Conservation (phyloP, 2,329 filamentous ascomycete species). For the Aphanocladium album region DNA sequence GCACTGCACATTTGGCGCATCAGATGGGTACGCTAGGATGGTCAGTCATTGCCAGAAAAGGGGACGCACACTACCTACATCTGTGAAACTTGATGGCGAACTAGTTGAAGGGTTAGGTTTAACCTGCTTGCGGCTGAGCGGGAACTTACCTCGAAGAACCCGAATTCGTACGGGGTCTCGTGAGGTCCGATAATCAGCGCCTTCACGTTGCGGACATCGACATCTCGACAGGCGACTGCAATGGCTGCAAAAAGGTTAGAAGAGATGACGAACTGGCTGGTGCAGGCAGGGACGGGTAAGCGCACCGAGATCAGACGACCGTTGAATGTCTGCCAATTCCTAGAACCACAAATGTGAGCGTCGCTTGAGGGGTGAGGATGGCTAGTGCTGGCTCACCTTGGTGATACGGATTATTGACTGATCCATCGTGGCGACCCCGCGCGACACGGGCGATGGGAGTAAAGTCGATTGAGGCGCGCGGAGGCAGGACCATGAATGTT, state of each 20-base stretch:
- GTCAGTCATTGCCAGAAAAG: background rate
- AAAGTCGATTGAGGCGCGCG: background rate
- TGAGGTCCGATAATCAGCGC: conserved; percentile 89
- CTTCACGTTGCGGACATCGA: conserved; percentile 81
- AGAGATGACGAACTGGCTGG: background rate
- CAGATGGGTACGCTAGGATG: conserved; percentile 72
- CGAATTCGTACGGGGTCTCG: conserved; percentile 93
- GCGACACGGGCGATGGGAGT: conserved; percentile 7
- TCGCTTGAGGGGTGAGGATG: background rate
- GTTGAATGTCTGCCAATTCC: conserved; percentile 84
- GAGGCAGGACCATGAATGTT: background rate
- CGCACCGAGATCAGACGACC: conserved; percentile 77
- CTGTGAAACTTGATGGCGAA: conserved; percentile 72
- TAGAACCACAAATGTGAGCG: conserved; percentile 29
- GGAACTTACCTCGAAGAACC: conserved; percentile 79
- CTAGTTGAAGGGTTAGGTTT: conserved; percentile 35
- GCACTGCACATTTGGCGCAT: conserved; percentile 57
- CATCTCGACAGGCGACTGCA: conserved; percentile 80
- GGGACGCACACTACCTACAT: conserved; percentile 42
- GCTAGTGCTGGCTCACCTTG: conserved; percentile 54
- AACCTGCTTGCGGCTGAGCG: background rate
- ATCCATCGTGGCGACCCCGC: conserved; percentile 42
- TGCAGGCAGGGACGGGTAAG: conserved; percentile 11
- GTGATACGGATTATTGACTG: conserved; percentile 86
- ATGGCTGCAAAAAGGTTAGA: conserved; percentile 54